Evolutionary conservation across 2,329 filamentous ascomycete genomes (phyloP).

Genomic region (Grosmannia clavigera): DNA sequence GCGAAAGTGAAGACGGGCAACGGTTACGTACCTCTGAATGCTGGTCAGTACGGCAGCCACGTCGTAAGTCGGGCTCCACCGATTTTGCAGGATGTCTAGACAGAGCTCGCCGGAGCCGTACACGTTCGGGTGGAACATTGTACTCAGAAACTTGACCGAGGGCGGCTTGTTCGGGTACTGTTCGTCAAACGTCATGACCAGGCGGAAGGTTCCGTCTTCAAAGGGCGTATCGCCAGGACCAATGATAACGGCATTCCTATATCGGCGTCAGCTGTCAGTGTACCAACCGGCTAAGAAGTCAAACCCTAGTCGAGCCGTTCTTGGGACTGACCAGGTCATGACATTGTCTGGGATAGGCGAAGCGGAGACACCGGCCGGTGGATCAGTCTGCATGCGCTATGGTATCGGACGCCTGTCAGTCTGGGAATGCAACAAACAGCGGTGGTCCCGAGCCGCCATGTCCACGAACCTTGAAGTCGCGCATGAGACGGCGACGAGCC

Average conservation of each 20-base stretch:
- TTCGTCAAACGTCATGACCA: slow-evolving; percentile 99
- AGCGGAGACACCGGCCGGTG: slow-evolving; percentile 89
- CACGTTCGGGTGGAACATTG: slow-evolving; percentile 99
- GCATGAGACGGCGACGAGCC: slow-evolving; percentile 91
- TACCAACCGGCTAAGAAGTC: neutral
- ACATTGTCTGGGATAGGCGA: slow-evolving; percentile 94
- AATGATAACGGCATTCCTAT: slow-evolving; percentile 96
- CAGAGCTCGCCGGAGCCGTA: slow-evolving; percentile 95
- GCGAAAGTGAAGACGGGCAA: neutral
- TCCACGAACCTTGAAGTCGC: slow-evolving; percentile 80
- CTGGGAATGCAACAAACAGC: neutral
- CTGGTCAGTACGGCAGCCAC: slow-evolving; percentile 94
- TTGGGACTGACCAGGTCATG: slow-evolving; percentile 67
- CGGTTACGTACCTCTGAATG: slow-evolving; percentile 66
- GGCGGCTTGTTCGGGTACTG: slow-evolving; percentile 98
- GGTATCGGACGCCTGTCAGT: slow-evolving; percentile 6
- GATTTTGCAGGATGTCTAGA: slow-evolving; percentile 90
- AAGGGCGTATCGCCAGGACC: slow-evolving; percentile 94
- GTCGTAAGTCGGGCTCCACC: slow-evolving; percentile 98
- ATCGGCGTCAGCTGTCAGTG: neutral
- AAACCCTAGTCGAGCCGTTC: too few species aligned
- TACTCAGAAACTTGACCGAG: slow-evolving; percentile 93
- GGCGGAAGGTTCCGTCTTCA: slow-evolving; percentile 92
- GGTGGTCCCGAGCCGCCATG: neutral
- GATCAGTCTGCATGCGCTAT: slow-evolving; percentile 98